Conservation (phyloP, 345 rosid genomes). For the Salix caprea region DNA sequence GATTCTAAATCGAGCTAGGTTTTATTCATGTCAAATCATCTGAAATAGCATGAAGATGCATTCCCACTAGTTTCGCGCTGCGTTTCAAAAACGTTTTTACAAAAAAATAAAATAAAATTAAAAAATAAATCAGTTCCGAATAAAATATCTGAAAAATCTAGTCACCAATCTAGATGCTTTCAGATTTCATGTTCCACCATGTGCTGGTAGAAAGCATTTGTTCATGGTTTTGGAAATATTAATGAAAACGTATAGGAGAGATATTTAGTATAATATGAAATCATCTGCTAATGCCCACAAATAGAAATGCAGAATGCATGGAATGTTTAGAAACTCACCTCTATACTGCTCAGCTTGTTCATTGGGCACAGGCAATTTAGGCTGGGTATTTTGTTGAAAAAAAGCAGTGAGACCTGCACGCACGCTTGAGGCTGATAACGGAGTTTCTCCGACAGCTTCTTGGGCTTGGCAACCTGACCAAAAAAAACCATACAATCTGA, state of each 20-base stretch:
- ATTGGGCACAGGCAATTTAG: neutral
- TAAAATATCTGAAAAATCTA: neutral
- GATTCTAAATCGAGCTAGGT: neutral
- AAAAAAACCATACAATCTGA: neutral
- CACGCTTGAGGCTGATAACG: neutral
- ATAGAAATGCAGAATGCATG: neutral
- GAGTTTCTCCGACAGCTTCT: neutral
- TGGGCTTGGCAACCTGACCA: slow-evolving; percentile 15
- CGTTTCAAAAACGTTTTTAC: no score
- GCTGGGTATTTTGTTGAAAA: slow-evolving; percentile 14
- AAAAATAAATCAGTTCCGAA: neutral
- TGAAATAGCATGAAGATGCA: neutral
- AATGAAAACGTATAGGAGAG: neutral
- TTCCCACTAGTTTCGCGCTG: neutral
- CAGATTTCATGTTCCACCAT: neutral
- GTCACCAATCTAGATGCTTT: neutral
- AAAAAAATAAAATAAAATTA: no score
- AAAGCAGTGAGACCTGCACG: slow-evolving; percentile 12
- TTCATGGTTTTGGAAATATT: neutral
- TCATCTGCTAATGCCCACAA: neutral
- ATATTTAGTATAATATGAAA: neutral
- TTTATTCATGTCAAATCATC: neutral
- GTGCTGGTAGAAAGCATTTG: neutral
- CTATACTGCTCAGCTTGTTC: slow-evolving; percentile 1
- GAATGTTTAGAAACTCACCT: slow-evolving; percentile 23